These are phyloP conservation scores for Acanthochlamys bracteata DNA, from an alignment of 106 monocot genomes.

Conservation along the genomic window DNA sequence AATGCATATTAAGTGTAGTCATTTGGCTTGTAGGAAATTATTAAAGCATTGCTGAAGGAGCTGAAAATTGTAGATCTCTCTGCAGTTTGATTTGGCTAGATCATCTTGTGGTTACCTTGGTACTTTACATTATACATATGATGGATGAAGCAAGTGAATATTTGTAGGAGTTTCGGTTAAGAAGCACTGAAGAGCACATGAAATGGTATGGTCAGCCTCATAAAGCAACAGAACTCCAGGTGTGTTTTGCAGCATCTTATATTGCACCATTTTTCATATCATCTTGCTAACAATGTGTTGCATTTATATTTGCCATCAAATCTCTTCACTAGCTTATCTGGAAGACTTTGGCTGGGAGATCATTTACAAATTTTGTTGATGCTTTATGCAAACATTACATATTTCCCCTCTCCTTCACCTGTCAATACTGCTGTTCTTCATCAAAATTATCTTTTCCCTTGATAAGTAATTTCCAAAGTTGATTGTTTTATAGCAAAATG, in stretches of 20 bases:
- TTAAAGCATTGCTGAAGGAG: slow-evolving; percentile 59
- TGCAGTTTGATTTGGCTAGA: slow-evolving; percentile 51
- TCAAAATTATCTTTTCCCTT: too few species aligned
- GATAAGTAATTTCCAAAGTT: too few species aligned
- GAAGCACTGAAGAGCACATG: slow-evolving; percentile 65
- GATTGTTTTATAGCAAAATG: too few species aligned
- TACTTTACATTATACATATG: neutral
- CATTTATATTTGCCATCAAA: too few species aligned
- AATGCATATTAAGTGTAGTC: neutral
- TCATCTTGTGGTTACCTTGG: neutral
- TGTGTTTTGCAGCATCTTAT: slow-evolving; percentile 4
- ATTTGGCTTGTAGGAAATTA: slow-evolving; percentile 64
- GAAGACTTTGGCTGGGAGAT: too few species aligned
- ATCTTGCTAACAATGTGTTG: too few species aligned
- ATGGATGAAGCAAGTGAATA: neutral
- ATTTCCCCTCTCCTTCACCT: too few species aligned
- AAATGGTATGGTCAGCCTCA: slow-evolving; percentile 96
- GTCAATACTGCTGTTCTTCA: too few species aligned
- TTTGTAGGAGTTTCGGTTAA: slow-evolving; percentile 86
- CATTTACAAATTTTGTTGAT: too few species aligned
- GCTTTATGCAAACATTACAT: too few species aligned
- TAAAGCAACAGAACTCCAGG: slow-evolving; percentile 90
- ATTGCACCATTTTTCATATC: neutral
- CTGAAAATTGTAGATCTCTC: slow-evolving; percentile 97
- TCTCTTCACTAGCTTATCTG: too few species aligned